Evolutionary conservation across 1,139 yeast genomes (phyloP), one percentile per base, ranked within the genome.

Genomic region (Pichia sp.): DNA sequence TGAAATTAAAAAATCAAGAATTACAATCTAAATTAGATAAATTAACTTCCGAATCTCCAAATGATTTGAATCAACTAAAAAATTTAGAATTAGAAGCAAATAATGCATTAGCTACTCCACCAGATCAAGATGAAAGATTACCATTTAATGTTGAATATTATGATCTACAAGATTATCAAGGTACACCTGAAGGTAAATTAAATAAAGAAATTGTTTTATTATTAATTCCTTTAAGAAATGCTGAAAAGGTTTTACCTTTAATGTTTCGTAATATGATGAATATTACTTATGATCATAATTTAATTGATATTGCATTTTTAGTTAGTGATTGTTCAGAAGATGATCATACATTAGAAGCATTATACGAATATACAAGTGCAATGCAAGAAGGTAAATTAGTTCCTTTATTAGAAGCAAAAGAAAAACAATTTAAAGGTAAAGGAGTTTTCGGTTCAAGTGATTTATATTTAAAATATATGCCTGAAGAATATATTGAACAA

Each of bases 181-280:
- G 90, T 2, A 55, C 73, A 1, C 58, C 70, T 4, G 67, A 71
- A 39, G 94, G 90, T 4, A 65, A 65, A 20, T 57, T 61, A n/a
- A 63, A 79, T 16, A 75, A 78, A 16, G 94, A 87, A 53, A 75
- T 81, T 40, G 79, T 87, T 12, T 67, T 87, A 47, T 66, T 87
- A 47, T 72, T 84, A 53, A 76, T 87, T 62, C 96, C 96, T 2
- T 67, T 87, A 49, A 73, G 95, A 59, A 84, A 87, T 59, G 96
- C 96, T 0, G 90, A 83, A 56, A 71, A 74, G 35, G 92, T 86
- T 25, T 67, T 87, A 48, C 89, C 94, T 9, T 71, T 86, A 70
- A 87, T 90, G 68, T 86, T 87, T 66, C 82, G 82, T 58, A 85
- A 87, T 63, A 67, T 87, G 61, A 83, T 84, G 87, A 86, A 86